Evolutionary conservation across 192 early-diverging fungal genomes (phyloP).

Genomic region (Backusella macrospora): DNA sequence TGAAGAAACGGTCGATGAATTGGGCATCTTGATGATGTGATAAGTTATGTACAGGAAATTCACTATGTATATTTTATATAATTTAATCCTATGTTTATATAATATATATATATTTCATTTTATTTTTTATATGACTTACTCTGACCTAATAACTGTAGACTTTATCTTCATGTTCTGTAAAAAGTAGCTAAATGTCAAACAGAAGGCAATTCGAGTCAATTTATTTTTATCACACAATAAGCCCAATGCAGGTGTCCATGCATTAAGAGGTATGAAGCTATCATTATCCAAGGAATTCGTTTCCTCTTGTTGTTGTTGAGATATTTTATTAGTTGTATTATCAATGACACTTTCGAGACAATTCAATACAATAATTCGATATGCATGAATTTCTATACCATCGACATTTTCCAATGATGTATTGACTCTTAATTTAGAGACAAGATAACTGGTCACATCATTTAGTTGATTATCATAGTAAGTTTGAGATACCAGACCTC

Average conservation of each 20-base stretch:
- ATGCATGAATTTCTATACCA: conserved; percentile 40
- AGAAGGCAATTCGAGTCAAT: conserved; percentile 40
- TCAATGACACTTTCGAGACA: conserved; percentile 39
- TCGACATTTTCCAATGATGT: conserved; percentile 43
- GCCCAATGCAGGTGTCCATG: conserved; percentile 23
- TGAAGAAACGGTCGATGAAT: conserved; percentile 28
- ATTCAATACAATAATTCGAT: conserved; percentile 46
- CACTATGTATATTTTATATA: background rate
- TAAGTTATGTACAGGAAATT: conserved; percentile 15
- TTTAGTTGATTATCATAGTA: conserved; percentile 60
- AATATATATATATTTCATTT: background rate
- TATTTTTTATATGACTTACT: background rate
- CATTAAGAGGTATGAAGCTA: conserved; percentile 16
- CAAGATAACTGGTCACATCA: conserved; percentile 54
- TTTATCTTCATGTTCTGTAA: background rate
- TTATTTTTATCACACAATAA: conserved; percentile 25
- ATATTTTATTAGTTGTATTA: background rate
- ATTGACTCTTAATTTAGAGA: conserved; percentile 42
- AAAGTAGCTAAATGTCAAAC: background rate
- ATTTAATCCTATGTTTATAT: background rate
- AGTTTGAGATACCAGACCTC: conserved; percentile 53
- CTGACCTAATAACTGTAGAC: background rate
- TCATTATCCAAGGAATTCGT: no score
- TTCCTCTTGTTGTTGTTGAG: no score
- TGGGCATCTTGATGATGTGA: conserved; percentile 23